phyloP scores from a whole-genome alignment of 2,329 filamentous ascomycete species.

The Chaetomium globosum region DNA sequence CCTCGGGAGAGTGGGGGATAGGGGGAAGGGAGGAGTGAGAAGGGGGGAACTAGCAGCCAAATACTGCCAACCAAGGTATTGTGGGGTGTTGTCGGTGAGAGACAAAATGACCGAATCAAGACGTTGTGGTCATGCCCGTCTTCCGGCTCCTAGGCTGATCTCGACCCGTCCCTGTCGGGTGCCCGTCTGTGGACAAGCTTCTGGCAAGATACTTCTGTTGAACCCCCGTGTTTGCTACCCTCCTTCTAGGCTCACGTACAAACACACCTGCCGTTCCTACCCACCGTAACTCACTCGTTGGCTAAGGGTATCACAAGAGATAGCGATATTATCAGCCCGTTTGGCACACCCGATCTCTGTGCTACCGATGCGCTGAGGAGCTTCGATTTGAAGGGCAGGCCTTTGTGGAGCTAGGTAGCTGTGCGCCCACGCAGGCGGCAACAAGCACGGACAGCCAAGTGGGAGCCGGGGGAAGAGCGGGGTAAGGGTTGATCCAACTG shows the following conservation, averaged over 20 bases:
- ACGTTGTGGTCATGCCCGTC: constrained; percentile 34
- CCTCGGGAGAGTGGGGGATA: constrained; percentile 36
- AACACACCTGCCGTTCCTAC: constrained; percentile 2
- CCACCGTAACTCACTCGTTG: not conserved
- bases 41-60: constrained; percentile 30
- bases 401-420: not conserved
- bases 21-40: constrained; percentile 30
- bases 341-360: not conserved
- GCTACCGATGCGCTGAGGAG: not conserved
- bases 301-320: not conserved
- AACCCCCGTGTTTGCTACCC: constrained; percentile 16
- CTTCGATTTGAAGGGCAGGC: not conserved
- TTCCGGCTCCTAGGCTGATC: constrained; percentile 24
- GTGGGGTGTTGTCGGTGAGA: constrained; percentile 35
- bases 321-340: not conserved
- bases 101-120: constrained; percentile 36
- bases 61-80: constrained; percentile 40
- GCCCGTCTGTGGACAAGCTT: constrained; percentile 7
- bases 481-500: constrained; percentile 6
- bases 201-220: not conserved
- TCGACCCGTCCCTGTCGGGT: constrained; percentile 5
- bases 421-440: constrained; percentile 5
- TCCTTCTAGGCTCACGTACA: not conserved
- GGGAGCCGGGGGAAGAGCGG: not conserved
- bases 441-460: not conserved